phyloP scores from a whole-genome alignment of 495 filamentous ascomycete species.

The Neurospora sp. region DNA sequence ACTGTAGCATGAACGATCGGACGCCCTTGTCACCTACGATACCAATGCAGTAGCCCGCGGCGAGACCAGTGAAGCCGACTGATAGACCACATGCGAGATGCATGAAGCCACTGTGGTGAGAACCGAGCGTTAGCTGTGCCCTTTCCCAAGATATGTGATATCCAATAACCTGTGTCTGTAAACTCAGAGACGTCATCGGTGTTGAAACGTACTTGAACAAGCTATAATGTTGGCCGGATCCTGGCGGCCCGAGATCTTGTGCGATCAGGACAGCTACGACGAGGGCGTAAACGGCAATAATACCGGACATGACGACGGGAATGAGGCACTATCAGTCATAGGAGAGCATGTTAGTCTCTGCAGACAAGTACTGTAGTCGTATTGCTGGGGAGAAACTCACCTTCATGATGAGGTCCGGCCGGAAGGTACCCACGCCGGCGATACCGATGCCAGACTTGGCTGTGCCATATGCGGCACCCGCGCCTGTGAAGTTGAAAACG shows the following conservation, averaged over 20 bases:
- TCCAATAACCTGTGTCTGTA: not conserved
- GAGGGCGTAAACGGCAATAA: slow-evolving; percentile 95
- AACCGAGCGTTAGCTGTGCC: slow-evolving; percentile 11
- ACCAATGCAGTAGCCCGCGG: slow-evolving; percentile 96
- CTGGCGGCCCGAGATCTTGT: slow-evolving; percentile 62
- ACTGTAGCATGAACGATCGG: slow-evolving; percentile 90
- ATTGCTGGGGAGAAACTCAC: slow-evolving; percentile 27
- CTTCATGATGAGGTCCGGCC: slow-evolving; percentile 98
- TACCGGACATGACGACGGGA: slow-evolving; percentile 98
- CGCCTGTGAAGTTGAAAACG: slow-evolving; percentile 41
- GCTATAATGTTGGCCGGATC: slow-evolving; percentile 49
- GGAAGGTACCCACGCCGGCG: slow-evolving; percentile 82
- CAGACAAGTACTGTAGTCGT: not conserved
- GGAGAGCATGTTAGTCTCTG: not conserved
- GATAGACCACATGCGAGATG: slow-evolving; percentile 86
- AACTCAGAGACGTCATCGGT: not conserved
- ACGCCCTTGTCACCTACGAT: slow-evolving; percentile 92
- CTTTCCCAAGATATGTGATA: not conserved
- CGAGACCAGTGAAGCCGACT: slow-evolving; percentile 83
- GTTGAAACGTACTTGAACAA: slow-evolving; percentile 64
- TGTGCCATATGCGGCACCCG: slow-evolving; percentile 93
- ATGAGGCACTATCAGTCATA: slow-evolving; percentile 58
- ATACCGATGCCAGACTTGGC: slow-evolving; percentile 97
- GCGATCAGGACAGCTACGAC: slow-evolving; percentile 94
- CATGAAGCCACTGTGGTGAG: slow-evolving; percentile 62